phyloP scores from a whole-genome alignment of 2,329 filamentous ascomycete species.

The Aspergillus sergii region DNA sequence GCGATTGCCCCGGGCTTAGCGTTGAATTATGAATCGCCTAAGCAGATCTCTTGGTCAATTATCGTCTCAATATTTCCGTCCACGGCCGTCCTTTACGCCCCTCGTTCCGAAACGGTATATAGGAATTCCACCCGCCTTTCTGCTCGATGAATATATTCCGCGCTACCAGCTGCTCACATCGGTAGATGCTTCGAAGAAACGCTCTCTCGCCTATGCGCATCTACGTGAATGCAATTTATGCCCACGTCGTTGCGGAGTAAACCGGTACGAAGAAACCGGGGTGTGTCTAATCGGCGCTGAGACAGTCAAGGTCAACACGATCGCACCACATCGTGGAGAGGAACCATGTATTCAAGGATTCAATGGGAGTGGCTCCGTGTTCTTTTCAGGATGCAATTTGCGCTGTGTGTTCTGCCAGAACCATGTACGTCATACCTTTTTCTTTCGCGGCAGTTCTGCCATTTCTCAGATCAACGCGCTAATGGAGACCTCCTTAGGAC shows the following conservation, averaged over 20 bases:
- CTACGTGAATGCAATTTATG: conserved; percentile 80
- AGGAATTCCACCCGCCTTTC: conserved; percentile 64
- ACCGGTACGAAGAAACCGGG: conserved; percentile 77
- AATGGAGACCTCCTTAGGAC: conserved; percentile 48
- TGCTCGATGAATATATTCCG: conserved; percentile 74
- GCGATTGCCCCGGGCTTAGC: background rate
- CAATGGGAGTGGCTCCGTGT: conserved; percentile 77
- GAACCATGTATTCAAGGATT: conserved; percentile 83
- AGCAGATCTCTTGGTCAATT: background rate
- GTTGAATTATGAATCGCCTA: background rate
- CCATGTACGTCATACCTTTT: conserved; percentile 44
- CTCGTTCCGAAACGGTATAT: conserved; percentile 37
- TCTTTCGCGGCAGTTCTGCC: background rate
- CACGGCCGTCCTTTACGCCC: conserved; percentile 3
- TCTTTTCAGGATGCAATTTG: conserved; percentile 77
- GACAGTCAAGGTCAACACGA: conserved; percentile 77
- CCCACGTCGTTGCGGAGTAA: conserved; percentile 74
- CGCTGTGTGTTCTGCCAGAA: conserved; percentile 79
- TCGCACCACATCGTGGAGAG: conserved; percentile 84
- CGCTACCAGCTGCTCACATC: conserved; percentile 71
- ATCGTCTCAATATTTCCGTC: background rate
- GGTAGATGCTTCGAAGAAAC: conserved; percentile 71
- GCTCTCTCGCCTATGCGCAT: conserved; percentile 72
- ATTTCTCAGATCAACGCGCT: background rate
- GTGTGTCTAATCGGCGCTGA: conserved; percentile 75